phyloP scores from a whole-genome alignment of 2,329 filamentous ascomycete species.

The Boeremia exigua region DNA sequence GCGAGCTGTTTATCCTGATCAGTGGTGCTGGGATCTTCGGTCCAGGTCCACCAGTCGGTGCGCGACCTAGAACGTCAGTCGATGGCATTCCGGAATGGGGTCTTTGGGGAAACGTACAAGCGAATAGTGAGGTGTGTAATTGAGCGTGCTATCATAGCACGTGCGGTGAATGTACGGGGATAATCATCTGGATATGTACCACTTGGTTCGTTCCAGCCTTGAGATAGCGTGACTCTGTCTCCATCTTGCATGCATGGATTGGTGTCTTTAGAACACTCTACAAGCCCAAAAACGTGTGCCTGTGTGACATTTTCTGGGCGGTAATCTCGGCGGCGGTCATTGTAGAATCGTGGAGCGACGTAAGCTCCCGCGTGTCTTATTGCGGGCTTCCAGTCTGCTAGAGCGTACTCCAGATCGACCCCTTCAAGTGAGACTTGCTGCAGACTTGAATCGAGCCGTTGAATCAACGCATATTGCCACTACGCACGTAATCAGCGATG shows the following conservation, averaged over 20 bases:
- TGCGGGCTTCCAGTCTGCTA: neutral
- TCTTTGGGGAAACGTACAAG: neutral
- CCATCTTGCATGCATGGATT: neutral
- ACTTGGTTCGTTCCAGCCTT: neutral
- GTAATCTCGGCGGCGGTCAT: neutral
- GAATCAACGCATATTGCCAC: slow-evolving; percentile 14
- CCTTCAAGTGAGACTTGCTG: slow-evolving; percentile 6
- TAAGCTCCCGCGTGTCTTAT: slow-evolving; percentile 1
- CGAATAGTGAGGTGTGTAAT: neutral
- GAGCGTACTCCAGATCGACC: neutral
- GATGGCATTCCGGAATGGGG: neutral
- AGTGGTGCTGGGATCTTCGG: neutral
- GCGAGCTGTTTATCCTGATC: neutral
- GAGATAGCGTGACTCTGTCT: slow-evolving; percentile 5
- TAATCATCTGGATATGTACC: neutral
- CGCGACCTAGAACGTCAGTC: neutral
- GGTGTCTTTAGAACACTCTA: neutral
- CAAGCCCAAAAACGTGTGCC: slow-evolving; percentile 6
- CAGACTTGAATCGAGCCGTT: slow-evolving; percentile 5
- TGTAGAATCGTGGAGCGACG: neutral
- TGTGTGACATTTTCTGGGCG: neutral
- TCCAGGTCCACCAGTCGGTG: neutral
- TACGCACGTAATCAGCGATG: neutral
- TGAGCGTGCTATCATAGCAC: slow-evolving; percentile 4
- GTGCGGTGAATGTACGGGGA: slow-evolving; percentile 5